Percentiles rank a stretch among this genome's conserved stretches.
Conservation (phyloP, 2,329 filamentous ascomycete species). For the Diplodia corticola region DNA sequence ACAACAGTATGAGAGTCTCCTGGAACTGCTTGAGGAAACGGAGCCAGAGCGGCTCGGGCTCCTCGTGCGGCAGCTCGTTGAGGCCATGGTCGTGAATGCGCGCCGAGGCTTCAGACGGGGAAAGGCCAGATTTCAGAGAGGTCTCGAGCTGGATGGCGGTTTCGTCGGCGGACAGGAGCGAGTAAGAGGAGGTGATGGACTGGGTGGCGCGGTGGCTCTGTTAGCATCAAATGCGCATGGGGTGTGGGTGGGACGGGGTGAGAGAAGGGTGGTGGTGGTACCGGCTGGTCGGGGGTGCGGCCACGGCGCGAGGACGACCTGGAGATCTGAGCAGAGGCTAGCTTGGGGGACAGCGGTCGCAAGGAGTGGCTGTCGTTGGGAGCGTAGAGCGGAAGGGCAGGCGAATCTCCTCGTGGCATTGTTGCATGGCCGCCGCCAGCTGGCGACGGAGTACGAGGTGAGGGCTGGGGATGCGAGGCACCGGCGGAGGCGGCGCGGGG, state of each 20-base stretch:
- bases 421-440: slow-evolving; percentile 47
- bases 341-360: slow-evolving; percentile 32
- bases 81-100: slow-evolving; percentile 79
- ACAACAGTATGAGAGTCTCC: slow-evolving; percentile 89
- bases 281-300: slow-evolving; percentile 27
- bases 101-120: slow-evolving; percentile 75
- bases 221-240: slow-evolving; percentile 6
- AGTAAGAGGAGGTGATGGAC: slow-evolving; percentile 54
- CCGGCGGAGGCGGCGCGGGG: slow-evolving; percentile 8
- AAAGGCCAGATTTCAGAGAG: slow-evolving; percentile 79
- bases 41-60: slow-evolving; percentile 90
- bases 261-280: slow-evolving; percentile 25
- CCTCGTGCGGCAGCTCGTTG: slow-evolving; percentile 93
- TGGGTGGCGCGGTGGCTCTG: slow-evolving; percentile 28
- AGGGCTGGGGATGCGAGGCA: neutral
- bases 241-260: slow-evolving; percentile 29
- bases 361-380: slow-evolving; percentile 37
- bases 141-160: slow-evolving; percentile 76
- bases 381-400: slow-evolving; percentile 60
- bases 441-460: slow-evolving; percentile 10
- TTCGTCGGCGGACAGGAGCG: slow-evolving; percentile 72
- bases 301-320: slow-evolving; percentile 33
- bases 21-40: slow-evolving; percentile 96
- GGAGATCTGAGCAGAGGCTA: slow-evolving; percentile 9
- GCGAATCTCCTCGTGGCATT: slow-evolving; percentile 63